phyloP scores from a whole-genome alignment of 2,329 filamentous ascomycete species.

The Colletotrichum chlorophyti region DNA sequence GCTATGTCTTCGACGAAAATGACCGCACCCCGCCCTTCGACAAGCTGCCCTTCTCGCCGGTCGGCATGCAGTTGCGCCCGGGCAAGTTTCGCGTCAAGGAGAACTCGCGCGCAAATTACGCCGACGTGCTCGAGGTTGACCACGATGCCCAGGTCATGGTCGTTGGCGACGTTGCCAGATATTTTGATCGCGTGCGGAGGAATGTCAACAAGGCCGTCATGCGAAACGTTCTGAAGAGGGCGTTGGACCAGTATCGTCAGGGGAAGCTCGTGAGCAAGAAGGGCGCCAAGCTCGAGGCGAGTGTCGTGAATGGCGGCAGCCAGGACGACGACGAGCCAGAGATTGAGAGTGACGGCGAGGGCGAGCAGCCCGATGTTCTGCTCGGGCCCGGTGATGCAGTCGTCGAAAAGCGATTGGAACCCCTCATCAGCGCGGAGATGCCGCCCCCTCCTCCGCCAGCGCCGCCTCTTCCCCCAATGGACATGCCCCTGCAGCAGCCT shows the following conservation, averaged over 20 bases:
- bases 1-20: constrained; percentile 24
- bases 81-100: constrained; percentile 29
- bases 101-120: constrained; percentile 25
- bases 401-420: constrained; percentile 10
- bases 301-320: constrained; percentile 16
- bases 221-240: constrained; percentile 26
- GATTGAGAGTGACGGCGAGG: constrained; percentile 18
- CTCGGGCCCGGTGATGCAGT: constrained; percentile 4
- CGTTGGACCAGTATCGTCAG: constrained; percentile 25
- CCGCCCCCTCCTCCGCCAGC: constrained; percentile 22
- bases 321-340: constrained; percentile 21
- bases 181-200: constrained; percentile 23
- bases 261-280: constrained; percentile 23
- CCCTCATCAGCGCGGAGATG: constrained; percentile 8
- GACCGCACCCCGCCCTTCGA: constrained; percentile 26
- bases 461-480: constrained; percentile 18
- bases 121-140: constrained; percentile 27
- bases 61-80: constrained; percentile 24
- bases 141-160: constrained; percentile 29
- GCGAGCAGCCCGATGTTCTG: constrained; percentile 8
- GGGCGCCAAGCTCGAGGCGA: constrained; percentile 20
- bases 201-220: constrained; percentile 28
- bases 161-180: constrained; percentile 24
- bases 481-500: constrained; percentile 3
- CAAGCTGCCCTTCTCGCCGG: constrained; percentile 22